A percentile compares a stretch with the other conserved stretches of the same genome.
phyloP scores from a whole-genome alignment of 805 yeast genomes.

The Isabelozyma gotoi region DNA sequence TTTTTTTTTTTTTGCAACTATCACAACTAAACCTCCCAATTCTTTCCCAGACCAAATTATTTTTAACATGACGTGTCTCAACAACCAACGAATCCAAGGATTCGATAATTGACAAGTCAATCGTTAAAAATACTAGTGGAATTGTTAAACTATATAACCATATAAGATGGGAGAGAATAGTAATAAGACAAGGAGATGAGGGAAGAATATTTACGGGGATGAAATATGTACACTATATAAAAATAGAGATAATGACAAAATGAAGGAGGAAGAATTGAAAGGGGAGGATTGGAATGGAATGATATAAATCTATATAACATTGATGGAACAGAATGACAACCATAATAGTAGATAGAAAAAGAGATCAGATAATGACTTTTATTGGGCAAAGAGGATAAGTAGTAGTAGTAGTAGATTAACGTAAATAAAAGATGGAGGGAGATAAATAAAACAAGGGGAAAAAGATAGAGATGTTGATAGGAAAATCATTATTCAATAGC shows the following conservation, averaged over 20 bases:
- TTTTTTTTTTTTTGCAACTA: not conserved
- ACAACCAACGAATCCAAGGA: not conserved
- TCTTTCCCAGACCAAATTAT: not conserved
- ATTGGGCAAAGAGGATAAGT: not conserved
- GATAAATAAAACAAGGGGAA: not conserved
- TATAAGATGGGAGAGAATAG: not conserved
- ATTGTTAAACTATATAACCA: not conserved
- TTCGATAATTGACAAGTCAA: not conserved
- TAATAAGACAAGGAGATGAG: not conserved
- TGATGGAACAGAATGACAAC: not conserved
- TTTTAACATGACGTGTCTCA: not conserved
- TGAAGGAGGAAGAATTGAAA: not conserved
- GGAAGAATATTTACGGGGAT: not conserved
- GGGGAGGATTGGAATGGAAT: not conserved
- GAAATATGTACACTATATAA: not conserved
- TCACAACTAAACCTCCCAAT: not conserved
- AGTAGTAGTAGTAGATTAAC: not conserved
- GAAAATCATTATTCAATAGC: too few relatives aligned
- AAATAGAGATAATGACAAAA: not conserved
- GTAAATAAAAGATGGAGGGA: not conserved
- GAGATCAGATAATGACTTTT: not conserved
- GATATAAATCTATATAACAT: not conserved
- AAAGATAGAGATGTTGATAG: not conserved
- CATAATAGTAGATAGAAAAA: not conserved
- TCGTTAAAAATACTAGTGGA: not conserved